Evolutionary conservation across 305 asterid genomes (phyloP), one percentile per base, ranked within the genome.

Genomic region (Stenogyne calaminthoides): DNA sequence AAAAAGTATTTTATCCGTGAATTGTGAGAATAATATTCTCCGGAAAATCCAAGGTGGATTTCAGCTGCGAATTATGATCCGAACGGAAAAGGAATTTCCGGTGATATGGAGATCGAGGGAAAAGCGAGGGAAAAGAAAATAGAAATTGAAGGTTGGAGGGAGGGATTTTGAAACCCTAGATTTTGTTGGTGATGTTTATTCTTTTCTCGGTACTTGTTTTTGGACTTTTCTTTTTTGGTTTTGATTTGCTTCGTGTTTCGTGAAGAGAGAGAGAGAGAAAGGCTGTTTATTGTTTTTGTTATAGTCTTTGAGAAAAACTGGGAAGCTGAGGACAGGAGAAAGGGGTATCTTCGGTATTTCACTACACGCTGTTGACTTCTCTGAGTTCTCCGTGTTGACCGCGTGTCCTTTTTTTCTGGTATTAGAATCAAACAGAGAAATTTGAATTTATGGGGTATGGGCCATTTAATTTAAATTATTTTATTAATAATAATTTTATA

Each of bases 161-260:
- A 49, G 73, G 70, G 77, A 82, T 65, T 65, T 81, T 72, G 82
- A 81, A 87, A 89, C 92, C 92, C 92, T 82, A 87, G 81, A 27
- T 55, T 55, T 49, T 51, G 9, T 32, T 51, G 65, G 18, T 66
- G 57, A 37, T 46, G 58, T 32, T 54, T 64, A 61, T 64, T 27
- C 72, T 39, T 65, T 68, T 12, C 9, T 51, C 52, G 42, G 42
- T 40, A 20, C 57, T 59, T 55, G n/a, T n/a, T n/a, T n/a, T n/a
- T n/a, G n/a, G n/a, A n/a, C n/a, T n/a, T n/a, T n/a, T n/a, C n/a
- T n/a, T n/a, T n/a, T n/a, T n/a, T n/a, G n/a, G 42, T 58, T 70
- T 72, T 64, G 77, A 46, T 70, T 55, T 55, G 83, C 86, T 79
- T 81, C 78, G 81, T 54, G 51, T 49, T 73, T 55, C 78, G 83